Percentiles rank a stretch among this genome's conserved stretches.
phyloP scores from a whole-genome alignment of 257 asterid species.

The Solanum bukasovii region DNA sequence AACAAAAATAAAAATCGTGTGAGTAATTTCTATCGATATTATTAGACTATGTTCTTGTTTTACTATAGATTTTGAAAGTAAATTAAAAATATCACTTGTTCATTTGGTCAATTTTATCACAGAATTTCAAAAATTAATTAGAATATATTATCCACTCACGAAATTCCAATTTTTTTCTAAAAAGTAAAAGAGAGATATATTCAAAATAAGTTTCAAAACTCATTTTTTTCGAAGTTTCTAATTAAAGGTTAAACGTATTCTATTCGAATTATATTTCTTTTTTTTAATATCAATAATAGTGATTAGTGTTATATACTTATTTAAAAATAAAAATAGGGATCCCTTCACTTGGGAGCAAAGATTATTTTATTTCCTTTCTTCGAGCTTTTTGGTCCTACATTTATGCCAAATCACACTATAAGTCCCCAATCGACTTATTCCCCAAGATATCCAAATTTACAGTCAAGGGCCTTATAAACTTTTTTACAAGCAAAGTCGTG shows the following conservation, averaged over 20 bases:
- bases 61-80: neutral
- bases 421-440: neutral
- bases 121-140: neutral
- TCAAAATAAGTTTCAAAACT: no score
- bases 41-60: neutral
- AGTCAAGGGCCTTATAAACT: neutral
- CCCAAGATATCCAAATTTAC: neutral
- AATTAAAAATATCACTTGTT: neutral
- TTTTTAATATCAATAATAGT: neutral
- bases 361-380: neutral
- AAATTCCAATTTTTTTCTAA: no score
- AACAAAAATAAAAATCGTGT: rapidly evolving
- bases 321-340: neutral
- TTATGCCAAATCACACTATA: neutral
- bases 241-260: neutral
- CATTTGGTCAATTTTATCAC: neutral
- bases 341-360: neutral
- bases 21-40: neutral
- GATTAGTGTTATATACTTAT: neutral
- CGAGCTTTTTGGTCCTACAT: neutral
- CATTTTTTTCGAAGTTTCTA: no score
- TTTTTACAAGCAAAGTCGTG: neutral
- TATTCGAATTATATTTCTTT: neutral
- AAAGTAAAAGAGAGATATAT: no score
- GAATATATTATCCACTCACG: neutral